Base-by-base conservation (phyloP, 352 stramenopile species). In the Globisporangium cederbergense region DNA sequence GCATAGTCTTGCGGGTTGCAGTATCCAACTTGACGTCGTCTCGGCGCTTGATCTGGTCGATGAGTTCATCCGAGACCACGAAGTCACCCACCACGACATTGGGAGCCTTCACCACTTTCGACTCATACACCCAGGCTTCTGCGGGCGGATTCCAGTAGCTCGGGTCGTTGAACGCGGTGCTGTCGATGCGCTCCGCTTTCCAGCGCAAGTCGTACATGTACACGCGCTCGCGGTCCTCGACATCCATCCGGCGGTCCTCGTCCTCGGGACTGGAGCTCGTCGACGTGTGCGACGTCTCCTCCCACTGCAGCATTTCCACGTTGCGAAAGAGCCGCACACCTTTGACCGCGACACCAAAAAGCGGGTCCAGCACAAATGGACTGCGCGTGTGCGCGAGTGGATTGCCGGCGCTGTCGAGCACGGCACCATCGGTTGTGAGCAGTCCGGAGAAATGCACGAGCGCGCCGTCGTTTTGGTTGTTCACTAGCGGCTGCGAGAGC, bases 301-400 rank as follows among this genome's bases (percentile, higher is more conserved):
- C 81, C 85, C 85, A 93, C 64, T 93, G 85, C 52, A 91, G 62
- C 85, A 92, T 93, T 66, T 93, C 83, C 53, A 93, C 85, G 6
- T 70, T 70, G 0, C 85, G 79, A 47, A 85, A 67, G 34, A 93
- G 70, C 16, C 73, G 73, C 60, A 92, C 81, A 11, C 85, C 85
- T n/a, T 85, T 81, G 38, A 70, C 79, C 0, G 79, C 81, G 47
- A 93, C 67, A 14, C 81, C 83, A 64, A 93, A 92, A 13, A 60
- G 56, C 2, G 70, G 47, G 28, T 93, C 85, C 60, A 90, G 18
- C 42, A 89, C 83, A 58, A 87, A 81, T 8, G 85, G 78, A 45
- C 32, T 61, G 43, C 62, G 62, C 4, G 54, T 55, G 49, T 67
- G 79, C 43, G 73, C 60, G 10, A 75, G 71, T n/a, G 73, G 28